Evolutionary conservation across 192 early-diverging fungal species (phyloP).

Genomic region (Coemansia sp.): DNA sequence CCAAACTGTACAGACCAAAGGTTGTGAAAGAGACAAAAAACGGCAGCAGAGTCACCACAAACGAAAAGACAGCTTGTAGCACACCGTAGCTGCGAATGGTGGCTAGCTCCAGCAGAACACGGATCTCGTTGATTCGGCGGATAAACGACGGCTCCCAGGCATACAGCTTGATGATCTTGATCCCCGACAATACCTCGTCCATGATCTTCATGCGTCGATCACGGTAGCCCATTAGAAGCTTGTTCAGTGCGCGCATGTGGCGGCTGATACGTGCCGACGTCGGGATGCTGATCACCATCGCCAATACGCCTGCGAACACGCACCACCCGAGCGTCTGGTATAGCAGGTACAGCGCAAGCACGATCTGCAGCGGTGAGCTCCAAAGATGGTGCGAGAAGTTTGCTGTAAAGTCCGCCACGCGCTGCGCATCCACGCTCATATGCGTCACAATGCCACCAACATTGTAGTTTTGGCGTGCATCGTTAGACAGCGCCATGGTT

Average conservation of each 20-base stretch:
- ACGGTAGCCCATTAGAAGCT: slow-evolving; percentile 74
- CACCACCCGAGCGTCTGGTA: slow-evolving; percentile 81
- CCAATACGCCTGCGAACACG: slow-evolving; percentile 80
- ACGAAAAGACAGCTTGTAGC: slow-evolving; percentile 40
- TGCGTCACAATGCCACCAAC: slow-evolving; percentile 77
- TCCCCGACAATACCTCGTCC: slow-evolving; percentile 63
- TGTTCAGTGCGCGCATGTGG: slow-evolving; percentile 75
- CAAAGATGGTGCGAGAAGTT: slow-evolving; percentile 79
- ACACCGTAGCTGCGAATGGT: slow-evolving; percentile 43
- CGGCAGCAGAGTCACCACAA: slow-evolving; percentile 45
- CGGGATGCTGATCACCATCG: slow-evolving; percentile 87
- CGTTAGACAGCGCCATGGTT: slow-evolving; percentile 79
- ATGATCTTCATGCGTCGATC: slow-evolving; percentile 71
- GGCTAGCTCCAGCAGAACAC: slow-evolving; percentile 38
- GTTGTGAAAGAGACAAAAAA: slow-evolving; percentile 51
- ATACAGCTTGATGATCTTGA: slow-evolving; percentile 73
- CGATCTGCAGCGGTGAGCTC: slow-evolving; percentile 84
- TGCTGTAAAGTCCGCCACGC: slow-evolving; percentile 65
- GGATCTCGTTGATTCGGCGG: slow-evolving; percentile 44
- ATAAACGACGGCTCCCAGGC: slow-evolving; percentile 64
- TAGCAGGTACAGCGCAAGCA: slow-evolving; percentile 75
- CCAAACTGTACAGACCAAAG: slow-evolving; percentile 48
- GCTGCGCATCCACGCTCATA: slow-evolving; percentile 76
- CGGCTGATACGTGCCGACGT: slow-evolving; percentile 72
- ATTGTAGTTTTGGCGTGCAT: slow-evolving; percentile 79